phyloP scores from a whole-genome alignment of 2,329 filamentous ascomycete genomes.

The Leptosphaerulina australis region DNA sequence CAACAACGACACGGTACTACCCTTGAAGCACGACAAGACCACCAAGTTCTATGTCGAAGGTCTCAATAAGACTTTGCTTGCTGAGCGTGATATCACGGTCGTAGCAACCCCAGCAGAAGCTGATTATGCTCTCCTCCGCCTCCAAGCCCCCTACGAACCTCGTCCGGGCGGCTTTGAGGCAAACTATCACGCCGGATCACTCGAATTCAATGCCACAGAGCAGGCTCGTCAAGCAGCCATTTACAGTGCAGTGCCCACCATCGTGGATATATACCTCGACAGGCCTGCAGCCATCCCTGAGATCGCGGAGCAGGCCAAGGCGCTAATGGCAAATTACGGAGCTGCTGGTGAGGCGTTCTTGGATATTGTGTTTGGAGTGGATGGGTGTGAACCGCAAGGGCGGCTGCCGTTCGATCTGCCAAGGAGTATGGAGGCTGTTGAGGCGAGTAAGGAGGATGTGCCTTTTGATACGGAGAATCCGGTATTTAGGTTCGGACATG shows the following conservation, averaged over 20 bases:
- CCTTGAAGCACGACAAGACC: slow-evolving; percentile 27
- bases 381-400: slow-evolving; percentile 49
- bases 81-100: slow-evolving; percentile 40
- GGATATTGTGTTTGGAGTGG: slow-evolving; percentile 51
- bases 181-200: slow-evolving; percentile 49
- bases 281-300: slow-evolving; percentile 54
- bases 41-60: slow-evolving; percentile 48
- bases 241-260: slow-evolving; percentile 48
- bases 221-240: slow-evolving; percentile 49
- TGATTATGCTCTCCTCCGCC: slow-evolving; percentile 51
- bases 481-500: slow-evolving; percentile 45
- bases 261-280: slow-evolving; percentile 55
- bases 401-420: slow-evolving; percentile 58
- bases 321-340: slow-evolving; percentile 52
- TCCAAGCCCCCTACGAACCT: slow-evolving; percentile 50
- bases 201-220: slow-evolving; percentile 52
- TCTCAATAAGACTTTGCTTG: slow-evolving; percentile 42
- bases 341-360: slow-evolving; percentile 52
- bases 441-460: slow-evolving; percentile 43
- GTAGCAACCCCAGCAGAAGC: slow-evolving; percentile 49
- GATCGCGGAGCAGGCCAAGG: slow-evolving; percentile 47
- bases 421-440: slow-evolving; percentile 52
- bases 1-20: slow-evolving; percentile 43
- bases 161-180: slow-evolving; percentile 52
- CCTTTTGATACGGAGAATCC: slow-evolving; percentile 49